Evolutionary conservation across 345 rosid genomes (phyloP).

Genomic region (Turritis glabra): DNA sequence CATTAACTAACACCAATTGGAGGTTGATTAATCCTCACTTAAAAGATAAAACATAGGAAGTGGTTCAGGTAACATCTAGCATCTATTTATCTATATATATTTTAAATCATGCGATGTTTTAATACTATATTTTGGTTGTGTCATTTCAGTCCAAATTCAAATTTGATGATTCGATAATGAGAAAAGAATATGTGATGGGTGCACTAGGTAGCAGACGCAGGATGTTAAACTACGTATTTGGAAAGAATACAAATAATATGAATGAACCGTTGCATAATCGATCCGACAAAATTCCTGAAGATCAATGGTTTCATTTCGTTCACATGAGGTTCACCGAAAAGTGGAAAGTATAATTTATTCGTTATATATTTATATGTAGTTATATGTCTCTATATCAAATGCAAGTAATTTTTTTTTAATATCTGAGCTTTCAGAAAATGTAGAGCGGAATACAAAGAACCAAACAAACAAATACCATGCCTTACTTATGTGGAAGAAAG

Average conservation of each 20-base stretch:
- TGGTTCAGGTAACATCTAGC: not conserved
- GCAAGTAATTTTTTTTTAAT: not conserved
- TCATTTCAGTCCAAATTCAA: not conserved
- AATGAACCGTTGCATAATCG: not conserved
- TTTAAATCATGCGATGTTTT: too few relatives aligned
- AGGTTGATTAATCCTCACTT: not conserved
- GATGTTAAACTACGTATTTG: too few relatives aligned
- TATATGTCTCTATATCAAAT: not conserved
- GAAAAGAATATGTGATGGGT: not conserved
- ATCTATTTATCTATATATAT: too few relatives aligned
- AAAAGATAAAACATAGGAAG: not conserved
- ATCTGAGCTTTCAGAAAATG: not conserved
- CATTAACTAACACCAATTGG: not conserved
- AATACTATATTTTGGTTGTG: too few relatives aligned
- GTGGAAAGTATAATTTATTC: not conserved
- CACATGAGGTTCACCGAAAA: not conserved
- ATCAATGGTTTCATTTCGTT: not conserved
- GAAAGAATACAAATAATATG: not conserved
- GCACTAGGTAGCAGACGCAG: not conserved
- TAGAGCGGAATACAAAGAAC: not conserved
- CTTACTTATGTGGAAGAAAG: too few relatives aligned
- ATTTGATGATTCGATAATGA: not conserved
- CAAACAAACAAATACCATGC: too few relatives aligned
- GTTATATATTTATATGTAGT: not conserved
- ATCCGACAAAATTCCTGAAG: not conserved